Conservation (phyloP, 768 basidiomycete genomes). For the Pisolithus albus region DNA sequence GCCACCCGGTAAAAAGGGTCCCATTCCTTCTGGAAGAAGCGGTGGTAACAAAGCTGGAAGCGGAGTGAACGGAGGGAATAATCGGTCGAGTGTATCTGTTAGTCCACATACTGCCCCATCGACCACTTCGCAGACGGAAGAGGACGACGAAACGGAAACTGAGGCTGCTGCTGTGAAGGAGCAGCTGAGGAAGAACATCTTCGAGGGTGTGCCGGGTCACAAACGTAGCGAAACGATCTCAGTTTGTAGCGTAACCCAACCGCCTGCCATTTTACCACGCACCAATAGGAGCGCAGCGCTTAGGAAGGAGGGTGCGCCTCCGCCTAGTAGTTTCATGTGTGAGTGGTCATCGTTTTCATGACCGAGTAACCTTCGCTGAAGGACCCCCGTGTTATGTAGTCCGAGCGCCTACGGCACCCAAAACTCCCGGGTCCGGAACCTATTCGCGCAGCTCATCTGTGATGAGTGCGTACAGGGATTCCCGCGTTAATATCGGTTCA, state of each 20-base stretch:
- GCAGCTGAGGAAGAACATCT: slow-evolving; percentile 37
- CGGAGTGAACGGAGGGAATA: slow-evolving; percentile 1
- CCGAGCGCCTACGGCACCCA: slow-evolving; percentile 36
- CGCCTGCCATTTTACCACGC: slow-evolving; percentile 39
- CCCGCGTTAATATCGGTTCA: slow-evolving; percentile 6
- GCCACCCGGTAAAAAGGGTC: slow-evolving; percentile 33
- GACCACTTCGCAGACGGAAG: slow-evolving; percentile 13
- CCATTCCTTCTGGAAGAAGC: slow-evolving; percentile 5
- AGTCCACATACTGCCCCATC: slow-evolving; percentile 11
- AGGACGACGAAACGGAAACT: slow-evolving; percentile 24
- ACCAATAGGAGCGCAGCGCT: slow-evolving; percentile 39
- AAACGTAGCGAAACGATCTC: slow-evolving; percentile 71
- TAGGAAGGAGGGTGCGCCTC: slow-evolving; percentile 40
- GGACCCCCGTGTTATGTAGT: slow-evolving; percentile 29
- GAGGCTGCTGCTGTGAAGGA: slow-evolving; percentile 6
- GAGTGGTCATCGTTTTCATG: slow-evolving; percentile 23
- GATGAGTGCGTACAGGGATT: slow-evolving; percentile 23
- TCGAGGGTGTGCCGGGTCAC: slow-evolving; percentile 80
- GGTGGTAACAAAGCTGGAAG: slow-evolving; percentile 5
- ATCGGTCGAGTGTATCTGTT: slow-evolving; percentile 7
- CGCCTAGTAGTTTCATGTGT: slow-evolving; percentile 69
- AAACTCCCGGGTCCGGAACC: slow-evolving; percentile 32
- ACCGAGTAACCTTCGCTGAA: not conserved
- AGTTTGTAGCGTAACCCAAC: slow-evolving; percentile 45
- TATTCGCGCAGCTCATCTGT: slow-evolving; percentile 39